Evolutionary conservation across 1,284 basidiomycete species (phyloP).

Genomic region (Marasmius fiardii): DNA sequence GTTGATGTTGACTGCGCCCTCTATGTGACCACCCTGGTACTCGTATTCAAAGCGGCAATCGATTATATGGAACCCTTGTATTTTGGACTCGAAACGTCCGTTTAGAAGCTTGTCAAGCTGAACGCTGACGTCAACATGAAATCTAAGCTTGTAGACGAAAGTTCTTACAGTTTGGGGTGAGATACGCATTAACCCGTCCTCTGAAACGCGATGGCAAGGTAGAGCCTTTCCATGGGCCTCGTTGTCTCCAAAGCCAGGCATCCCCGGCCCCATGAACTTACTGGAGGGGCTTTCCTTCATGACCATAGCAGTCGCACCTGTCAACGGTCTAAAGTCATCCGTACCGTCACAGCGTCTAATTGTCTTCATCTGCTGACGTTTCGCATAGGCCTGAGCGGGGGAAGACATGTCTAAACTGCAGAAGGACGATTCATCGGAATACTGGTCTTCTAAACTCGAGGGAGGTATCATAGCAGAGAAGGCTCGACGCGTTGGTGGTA

Average conservation of each 20-base stretch:
- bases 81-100: constrained; percentile 63
- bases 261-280: constrained; percentile 51
- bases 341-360: constrained; percentile 75
- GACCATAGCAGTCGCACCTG: constrained; percentile 52
- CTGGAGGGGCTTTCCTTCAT: constrained; percentile 47
- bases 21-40: constrained; percentile 91
- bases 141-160: constrained; percentile 2
- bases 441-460: constrained; percentile 31
- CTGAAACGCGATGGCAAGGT: constrained; percentile 90
- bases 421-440: constrained; percentile 59
- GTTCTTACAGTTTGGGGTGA: constrained; percentile 69
- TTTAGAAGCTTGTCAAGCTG: constrained; percentile 76
- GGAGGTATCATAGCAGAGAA: constrained; percentile 69
- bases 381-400: constrained; percentile 73
- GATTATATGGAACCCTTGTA: constrained; percentile 77
- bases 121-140: constrained; percentile 11
- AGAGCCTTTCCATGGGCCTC: constrained; percentile 91
- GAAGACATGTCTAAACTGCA: constrained; percentile 64
- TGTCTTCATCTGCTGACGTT: constrained; percentile 69
- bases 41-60: constrained; percentile 99
- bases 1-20: constrained; percentile 90
- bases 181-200: constrained; percentile 95
- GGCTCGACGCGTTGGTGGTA: constrained; percentile 59
- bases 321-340: constrained; percentile 70
- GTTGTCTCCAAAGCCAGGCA: constrained; percentile 88